Conservation (phyloP, 2,329 filamentous ascomycete species). For the Colletotrichum tofieldiae region DNA sequence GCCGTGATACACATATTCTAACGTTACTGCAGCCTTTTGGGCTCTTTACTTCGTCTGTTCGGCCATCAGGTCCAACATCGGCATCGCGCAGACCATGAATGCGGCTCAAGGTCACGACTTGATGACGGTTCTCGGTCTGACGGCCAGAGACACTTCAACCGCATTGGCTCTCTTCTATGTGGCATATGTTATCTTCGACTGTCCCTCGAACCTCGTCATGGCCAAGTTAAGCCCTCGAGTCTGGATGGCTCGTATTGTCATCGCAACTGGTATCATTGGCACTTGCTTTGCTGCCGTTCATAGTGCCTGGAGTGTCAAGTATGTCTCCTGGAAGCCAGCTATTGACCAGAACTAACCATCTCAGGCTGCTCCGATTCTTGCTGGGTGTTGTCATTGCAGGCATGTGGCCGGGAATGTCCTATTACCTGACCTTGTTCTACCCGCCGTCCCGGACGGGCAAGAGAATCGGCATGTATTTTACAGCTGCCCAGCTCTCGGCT, state of each 20-base stretch:
- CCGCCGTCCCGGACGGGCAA: slow-evolving; percentile 89
- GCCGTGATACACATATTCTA: neutral
- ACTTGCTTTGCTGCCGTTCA: slow-evolving; percentile 87
- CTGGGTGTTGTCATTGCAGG: slow-evolving; percentile 91
- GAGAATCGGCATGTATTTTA: slow-evolving; percentile 91
- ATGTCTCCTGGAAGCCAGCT: slow-evolving; percentile 49
- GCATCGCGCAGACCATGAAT: slow-evolving; percentile 97
- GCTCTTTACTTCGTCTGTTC: slow-evolving; percentile 92
- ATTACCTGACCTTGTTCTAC: slow-evolving; percentile 93
- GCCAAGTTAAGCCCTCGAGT: slow-evolving; percentile 85
- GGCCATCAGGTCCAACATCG: slow-evolving; percentile 91
- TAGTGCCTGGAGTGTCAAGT: slow-evolving; percentile 88
- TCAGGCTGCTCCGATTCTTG: slow-evolving; percentile 82
- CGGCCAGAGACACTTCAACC: slow-evolving; percentile 84
- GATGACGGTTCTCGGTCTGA: slow-evolving; percentile 78
- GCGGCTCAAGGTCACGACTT: slow-evolving; percentile 79
- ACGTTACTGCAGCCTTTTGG: slow-evolving; percentile 80
- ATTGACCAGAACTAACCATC: slow-evolving; percentile 36
- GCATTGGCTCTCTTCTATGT: slow-evolving; percentile 93
- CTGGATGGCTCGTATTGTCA: slow-evolving; percentile 94
- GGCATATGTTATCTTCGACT: slow-evolving; percentile 90
- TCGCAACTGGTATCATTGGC: slow-evolving; percentile 88
- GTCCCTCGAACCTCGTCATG: slow-evolving; percentile 92
- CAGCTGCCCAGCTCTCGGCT: slow-evolving; percentile 89
- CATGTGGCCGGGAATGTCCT: slow-evolving; percentile 97